Evolutionary conservation across 495 filamentous ascomycete species (phyloP), one percentile per base, ranked within the genome.

Genomic region (Viridothelium virens): DNA sequence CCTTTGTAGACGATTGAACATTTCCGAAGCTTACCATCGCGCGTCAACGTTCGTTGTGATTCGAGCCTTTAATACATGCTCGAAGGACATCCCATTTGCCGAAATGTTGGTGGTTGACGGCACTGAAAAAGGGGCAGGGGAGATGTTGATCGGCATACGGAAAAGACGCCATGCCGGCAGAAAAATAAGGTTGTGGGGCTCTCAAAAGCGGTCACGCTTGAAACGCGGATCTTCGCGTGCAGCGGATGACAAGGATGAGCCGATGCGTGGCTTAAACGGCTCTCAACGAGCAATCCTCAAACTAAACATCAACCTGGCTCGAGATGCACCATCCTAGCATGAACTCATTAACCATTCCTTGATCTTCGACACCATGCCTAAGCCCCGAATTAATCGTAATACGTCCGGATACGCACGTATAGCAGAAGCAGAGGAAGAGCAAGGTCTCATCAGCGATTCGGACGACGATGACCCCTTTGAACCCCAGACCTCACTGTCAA

Each of bases 361-460:
- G 25, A 25, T 25, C 25, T 25, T 25, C 25, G 53, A 2, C 3
- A 59, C 53, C 31, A 59, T 59, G 53, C 53, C 53, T 31, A 59
- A 59, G 31, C 53, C 53, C n/a, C 33, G 14, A 59, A 14, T 59
- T 31, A 59, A 59, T 36, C 53, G 53, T 31, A 59, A 59, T 36
- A 92, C 89, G 12, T 96, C 91, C 47, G 92, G 92, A 69, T 97
- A 97, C 77, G 92, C 91, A 70, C 88, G 89, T 67, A 87, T 97
- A 67, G 91, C 91, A 63, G 92, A 97, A 78, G 92, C 90, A 67
- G 92, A 96, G 76, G 88, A 92, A 70, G 83, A 86, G 66, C 79
- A 77, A 56, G 77, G 79, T 50, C 82, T 87, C 73, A 88, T 90
- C 72, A 89, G 87, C 62, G 90, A 91, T 64, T 83, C 86, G 31